Base-by-base conservation (phyloP, 1,284 basidiomycete species). In the Cryptococcus jaspeensis region DNA sequence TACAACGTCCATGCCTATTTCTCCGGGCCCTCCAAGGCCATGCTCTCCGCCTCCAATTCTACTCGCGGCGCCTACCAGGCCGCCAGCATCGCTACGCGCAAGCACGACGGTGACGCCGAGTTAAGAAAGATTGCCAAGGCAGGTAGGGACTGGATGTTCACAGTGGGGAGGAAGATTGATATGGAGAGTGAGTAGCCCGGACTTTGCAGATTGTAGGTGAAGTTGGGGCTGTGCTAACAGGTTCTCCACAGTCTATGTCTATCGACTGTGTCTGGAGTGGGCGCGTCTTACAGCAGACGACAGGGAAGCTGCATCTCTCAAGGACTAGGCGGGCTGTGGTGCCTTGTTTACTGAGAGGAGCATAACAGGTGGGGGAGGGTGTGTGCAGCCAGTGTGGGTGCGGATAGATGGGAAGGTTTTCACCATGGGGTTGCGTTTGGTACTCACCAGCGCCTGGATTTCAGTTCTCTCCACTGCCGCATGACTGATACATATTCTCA, bases 1-100 rank as follows among this genome's bases (percentile, higher is more conserved):
- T 95, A 96, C 79, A 93, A 95, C 70, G 84, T 97, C 53, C 84
- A 90, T 71, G 83, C 90, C 4, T 96, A 87, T 81, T 96, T 95
- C 80, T 90, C 89, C 0, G 92, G 92, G 2, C 85, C 87, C 2
- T 84, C 88, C 1, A 72, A 79, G 6, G 80, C 85, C 1, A 84
- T 86, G 55, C 75, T 88, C 13, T 72, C 80, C 16, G 80, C 83
- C 0, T 80, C 83, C 40, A 87, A 77, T 58, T 52, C 66, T 12
- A 77, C 75, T 0, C 64, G 68, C 18, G 67, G 69, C 7, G 60
- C 65, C 15, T 78, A 76, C 58, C 72, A 74, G 50, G 61, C 70
- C 13, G 67, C 74, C 1, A 69, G 71, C 0, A 46, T 59, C 68
- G 80, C 68, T 65, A 80, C 71, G 61, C 79, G 46, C 61, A 67